These are phyloP conservation scores for Nannochloropsis gaditana DNA, from an alignment of 108 stramenopile species.

Conservation along the genomic window DNA sequence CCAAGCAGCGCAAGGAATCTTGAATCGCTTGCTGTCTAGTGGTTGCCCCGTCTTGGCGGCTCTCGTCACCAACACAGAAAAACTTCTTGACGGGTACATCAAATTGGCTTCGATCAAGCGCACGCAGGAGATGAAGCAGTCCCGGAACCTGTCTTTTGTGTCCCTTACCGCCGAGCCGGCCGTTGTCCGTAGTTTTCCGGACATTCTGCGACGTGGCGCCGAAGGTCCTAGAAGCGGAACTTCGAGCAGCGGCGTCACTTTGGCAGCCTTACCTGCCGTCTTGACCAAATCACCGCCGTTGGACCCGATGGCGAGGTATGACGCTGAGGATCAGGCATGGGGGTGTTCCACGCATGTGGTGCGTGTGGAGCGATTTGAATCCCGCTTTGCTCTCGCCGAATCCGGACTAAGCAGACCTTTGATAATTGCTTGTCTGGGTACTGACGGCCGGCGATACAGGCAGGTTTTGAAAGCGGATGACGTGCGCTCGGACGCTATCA, in stretches of 20 bases:
- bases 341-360: neutral
- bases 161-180: constrained; percentile 12
- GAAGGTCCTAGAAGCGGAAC: neutral
- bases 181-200: neutral
- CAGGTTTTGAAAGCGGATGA: constrained; percentile 69
- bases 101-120: constrained; percentile 26
- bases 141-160: neutral
- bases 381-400: constrained; percentile 25
- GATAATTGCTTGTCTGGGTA: constrained; percentile 42
- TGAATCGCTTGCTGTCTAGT: constrained; percentile 32
- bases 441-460: constrained; percentile 34
- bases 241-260: neutral
- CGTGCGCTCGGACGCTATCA: constrained; percentile 92
- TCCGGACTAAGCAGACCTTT: constrained; percentile 42
- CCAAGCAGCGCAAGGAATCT: constrained; percentile 40
- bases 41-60: constrained; percentile 20
- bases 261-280: constrained; percentile 4
- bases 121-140: neutral
- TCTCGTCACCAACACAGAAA: constrained; percentile 29
- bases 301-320: neutral
- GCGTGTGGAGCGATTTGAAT: constrained; percentile 8
- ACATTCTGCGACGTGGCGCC: constrained; percentile 21
- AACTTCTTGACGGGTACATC: constrained; percentile 39
- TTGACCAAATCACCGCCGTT: neutral
- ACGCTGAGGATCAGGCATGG: neutral